Evolutionary conservation across 2,329 filamentous ascomycete species (phyloP).

Genomic region (Ilyonectria mors-panacis): DNA sequence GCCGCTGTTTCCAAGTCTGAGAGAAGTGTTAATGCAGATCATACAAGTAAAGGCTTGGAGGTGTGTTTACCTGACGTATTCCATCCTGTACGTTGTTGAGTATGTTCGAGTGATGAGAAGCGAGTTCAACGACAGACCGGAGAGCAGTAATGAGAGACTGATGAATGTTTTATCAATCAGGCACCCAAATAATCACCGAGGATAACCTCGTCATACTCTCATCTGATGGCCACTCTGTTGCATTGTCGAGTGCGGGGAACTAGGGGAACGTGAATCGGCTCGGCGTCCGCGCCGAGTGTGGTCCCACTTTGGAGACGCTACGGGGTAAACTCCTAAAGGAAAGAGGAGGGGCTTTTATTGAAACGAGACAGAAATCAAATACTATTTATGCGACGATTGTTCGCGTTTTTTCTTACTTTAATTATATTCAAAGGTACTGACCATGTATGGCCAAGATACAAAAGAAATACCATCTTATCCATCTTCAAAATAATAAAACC

Average conservation of each 20-base stretch:
- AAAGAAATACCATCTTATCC: no score
- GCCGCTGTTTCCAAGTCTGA: constrained; percentile 58
- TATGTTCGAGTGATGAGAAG: not conserved
- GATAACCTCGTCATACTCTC: not conserved
- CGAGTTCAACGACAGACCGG: not conserved
- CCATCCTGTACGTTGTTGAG: not conserved
- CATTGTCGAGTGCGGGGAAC: not conserved
- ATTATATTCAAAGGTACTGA: no score
- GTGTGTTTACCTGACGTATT: not conserved
- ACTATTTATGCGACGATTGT: not conserved
- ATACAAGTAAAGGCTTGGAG: not conserved
- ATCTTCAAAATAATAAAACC: no score
- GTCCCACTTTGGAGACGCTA: not conserved
- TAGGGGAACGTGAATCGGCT: not conserved
- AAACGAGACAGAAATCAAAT: no score
- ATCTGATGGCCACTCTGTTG: not conserved
- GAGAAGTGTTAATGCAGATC: not conserved
- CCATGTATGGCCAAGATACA: no score
- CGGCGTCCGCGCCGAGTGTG: not conserved
- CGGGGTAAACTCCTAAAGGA: no score
- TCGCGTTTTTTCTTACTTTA: no score
- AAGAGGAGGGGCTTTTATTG: not conserved
- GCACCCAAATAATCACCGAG: not conserved
- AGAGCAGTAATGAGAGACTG: not conserved
- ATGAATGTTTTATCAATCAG: not conserved